phyloP scores from a whole-genome alignment of 495 filamentous ascomycete species.

The Hyaloscypha finlandica region DNA sequence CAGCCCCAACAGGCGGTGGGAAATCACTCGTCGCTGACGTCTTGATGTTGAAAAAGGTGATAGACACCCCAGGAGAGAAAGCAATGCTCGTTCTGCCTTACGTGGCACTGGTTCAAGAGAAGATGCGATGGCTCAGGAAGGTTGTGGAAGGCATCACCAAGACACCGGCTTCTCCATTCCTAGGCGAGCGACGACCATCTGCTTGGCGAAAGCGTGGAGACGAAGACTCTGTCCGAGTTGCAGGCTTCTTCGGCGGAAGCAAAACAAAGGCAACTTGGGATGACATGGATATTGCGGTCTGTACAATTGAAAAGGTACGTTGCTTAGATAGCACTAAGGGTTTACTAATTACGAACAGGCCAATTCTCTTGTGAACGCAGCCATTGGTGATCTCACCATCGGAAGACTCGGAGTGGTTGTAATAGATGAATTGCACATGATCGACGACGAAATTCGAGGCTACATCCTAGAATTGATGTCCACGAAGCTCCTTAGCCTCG shows the following conservation, averaged over 20 bases:
- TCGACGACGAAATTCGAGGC: constrained; percentile 77
- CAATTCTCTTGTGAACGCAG: constrained; percentile 74
- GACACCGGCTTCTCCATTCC: constrained; percentile 32
- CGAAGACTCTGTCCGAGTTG: constrained; percentile 58
- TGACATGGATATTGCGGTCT: constrained; percentile 79
- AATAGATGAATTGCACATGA: constrained; percentile 81
- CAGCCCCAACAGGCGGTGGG: constrained; percentile 81
- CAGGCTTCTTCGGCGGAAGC: constrained; percentile 75
- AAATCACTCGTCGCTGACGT: constrained; percentile 80
- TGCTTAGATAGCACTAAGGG: constrained; percentile 9
- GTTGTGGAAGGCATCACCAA: constrained; percentile 66
- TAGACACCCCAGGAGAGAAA: constrained; percentile 66
- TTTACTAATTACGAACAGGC: constrained; percentile 51
- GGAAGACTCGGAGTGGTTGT: constrained; percentile 67
- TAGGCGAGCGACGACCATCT: constrained; percentile 24
- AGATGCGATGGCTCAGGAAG: constrained; percentile 73
- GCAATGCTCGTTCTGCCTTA: constrained; percentile 81
- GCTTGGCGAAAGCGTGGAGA: constrained; percentile 47
- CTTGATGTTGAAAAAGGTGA: constrained; percentile 70
- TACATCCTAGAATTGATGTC: constrained; percentile 81
- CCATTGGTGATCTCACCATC: constrained; percentile 72
- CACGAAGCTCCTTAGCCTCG: constrained; percentile 72
- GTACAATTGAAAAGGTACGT: constrained; percentile 80
- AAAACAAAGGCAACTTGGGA: constrained; percentile 65
- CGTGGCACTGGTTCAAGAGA: constrained; percentile 82